phyloP scores from a whole-genome alignment of 768 basidiomycete species.

The Chlorophyllum brunneum region DNA sequence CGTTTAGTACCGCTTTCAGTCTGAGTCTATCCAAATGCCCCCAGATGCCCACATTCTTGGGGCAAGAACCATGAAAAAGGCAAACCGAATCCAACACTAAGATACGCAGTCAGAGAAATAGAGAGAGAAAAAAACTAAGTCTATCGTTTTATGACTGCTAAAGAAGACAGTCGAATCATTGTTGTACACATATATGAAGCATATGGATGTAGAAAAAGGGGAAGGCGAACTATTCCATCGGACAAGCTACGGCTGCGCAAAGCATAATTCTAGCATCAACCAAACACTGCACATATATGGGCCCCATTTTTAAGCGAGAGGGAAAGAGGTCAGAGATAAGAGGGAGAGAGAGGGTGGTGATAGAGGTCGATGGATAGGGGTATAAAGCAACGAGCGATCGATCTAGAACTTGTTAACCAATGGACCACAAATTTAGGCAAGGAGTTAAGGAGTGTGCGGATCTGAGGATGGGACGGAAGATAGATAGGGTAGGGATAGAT shows the following conservation, averaged over 20 bases:
- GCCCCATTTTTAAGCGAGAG: slow-evolving; percentile 21
- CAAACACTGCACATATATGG: slow-evolving; percentile 19
- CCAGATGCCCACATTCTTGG: neutral
- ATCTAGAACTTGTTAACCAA: slow-evolving; percentile 33
- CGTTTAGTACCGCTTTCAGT: neutral
- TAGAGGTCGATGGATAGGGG: slow-evolving; percentile 18
- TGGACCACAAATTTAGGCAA: slow-evolving; percentile 23
- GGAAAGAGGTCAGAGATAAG: slow-evolving; percentile 16
- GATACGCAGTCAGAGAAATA: slow-evolving; percentile 15
- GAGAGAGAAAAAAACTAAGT: slow-evolving; percentile 27
- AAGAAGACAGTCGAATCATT: slow-evolving; percentile 30
- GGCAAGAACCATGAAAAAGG: neutral
- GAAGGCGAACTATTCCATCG: slow-evolving; percentile 27
- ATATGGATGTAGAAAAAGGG: slow-evolving; percentile 20
- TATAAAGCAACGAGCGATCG: slow-evolving; percentile 13
- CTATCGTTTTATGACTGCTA: slow-evolving; percentile 31
- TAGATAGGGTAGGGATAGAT: slow-evolving; percentile 20
- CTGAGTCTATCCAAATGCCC: slow-evolving; percentile 2
- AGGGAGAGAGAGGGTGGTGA: slow-evolving; percentile 25
- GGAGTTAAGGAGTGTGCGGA: slow-evolving; percentile 21
- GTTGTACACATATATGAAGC: slow-evolving; percentile 40
- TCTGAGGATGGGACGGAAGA: slow-evolving; percentile 4
- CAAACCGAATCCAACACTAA: slow-evolving; percentile 18
- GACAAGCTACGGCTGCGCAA: slow-evolving; percentile 24
- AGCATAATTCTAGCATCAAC: slow-evolving; percentile 32